These are phyloP conservation scores for Saturnispora galanensis DNA, from an alignment of 805 yeast species.

Conservation along the genomic window DNA sequence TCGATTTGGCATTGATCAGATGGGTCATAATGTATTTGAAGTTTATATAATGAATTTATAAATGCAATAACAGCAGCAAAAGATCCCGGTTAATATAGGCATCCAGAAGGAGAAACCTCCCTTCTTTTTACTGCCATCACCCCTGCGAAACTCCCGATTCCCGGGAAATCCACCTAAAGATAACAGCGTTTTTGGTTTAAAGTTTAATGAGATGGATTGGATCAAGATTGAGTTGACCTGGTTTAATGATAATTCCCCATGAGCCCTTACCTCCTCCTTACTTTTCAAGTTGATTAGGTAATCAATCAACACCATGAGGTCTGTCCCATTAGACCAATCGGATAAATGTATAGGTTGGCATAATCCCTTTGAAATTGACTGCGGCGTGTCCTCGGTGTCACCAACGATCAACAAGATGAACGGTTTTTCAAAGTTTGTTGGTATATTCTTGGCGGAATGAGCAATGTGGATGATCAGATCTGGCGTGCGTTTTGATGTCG, in stretches of 20 bases:
- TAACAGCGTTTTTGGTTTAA: background rate
- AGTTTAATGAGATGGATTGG: constrained; percentile 3
- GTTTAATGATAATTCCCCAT: constrained; percentile 1
- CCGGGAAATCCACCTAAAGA: background rate
- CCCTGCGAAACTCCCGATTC: background rate
- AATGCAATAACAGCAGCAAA: constrained; percentile 4
- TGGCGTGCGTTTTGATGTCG: background rate
- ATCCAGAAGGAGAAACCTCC: too few relatives aligned
- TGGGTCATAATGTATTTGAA: constrained; percentile 6
- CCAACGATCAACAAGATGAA: too few relatives aligned
- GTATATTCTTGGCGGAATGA: constrained; percentile 17
- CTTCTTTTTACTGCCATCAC: background rate
- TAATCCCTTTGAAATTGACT: constrained; percentile 8
- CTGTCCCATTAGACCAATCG: constrained; percentile 20
- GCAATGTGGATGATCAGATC: constrained; percentile 23
- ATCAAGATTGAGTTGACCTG: constrained; percentile 6
- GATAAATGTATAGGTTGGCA: constrained; percentile 25
- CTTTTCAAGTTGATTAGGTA: constrained; percentile 17
- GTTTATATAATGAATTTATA: constrained; percentile 5
- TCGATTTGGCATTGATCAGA: constrained; percentile 4
- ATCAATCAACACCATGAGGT: constrained; percentile 25
- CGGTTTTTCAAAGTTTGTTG: too few relatives aligned
- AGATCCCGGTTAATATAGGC: background rate
- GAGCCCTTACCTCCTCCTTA: background rate
- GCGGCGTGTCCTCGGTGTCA: background rate